Evolutionary conservation across 2,329 filamentous ascomycete species (phyloP), one percentile per base, ranked within the genome.

Genomic region (Xylaria sp.): DNA sequence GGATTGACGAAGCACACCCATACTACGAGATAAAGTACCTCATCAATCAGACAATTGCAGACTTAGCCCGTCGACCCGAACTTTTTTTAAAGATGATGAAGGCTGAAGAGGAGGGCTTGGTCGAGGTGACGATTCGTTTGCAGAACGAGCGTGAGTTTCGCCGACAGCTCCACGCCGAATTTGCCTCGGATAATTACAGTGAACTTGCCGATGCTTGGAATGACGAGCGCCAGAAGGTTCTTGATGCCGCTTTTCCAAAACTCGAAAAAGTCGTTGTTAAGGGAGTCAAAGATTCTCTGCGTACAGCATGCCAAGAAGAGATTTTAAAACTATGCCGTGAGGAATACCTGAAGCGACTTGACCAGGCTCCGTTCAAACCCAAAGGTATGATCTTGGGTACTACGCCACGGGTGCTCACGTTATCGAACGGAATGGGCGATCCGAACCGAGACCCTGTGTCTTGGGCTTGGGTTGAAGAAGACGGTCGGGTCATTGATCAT

Each of bases 1-100:
- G 93, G 77, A 98, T 99, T 74, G 94, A 97, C 75, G 95, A 98
- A 70, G 90, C 96, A 28, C 94, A 98, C 77, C 94, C 94, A 0
- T 98, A 97, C 81, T 98, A 98, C 79, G 96, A 98, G 80, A 93
- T 99, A 84, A 97, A 99, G 81, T 99, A 99, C 76, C 86, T 99
- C 23, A 90, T 94, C 72, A 94, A 96, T 75, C 94, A 98, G 80
- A 92, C 93, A 8, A 92, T 98, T 70, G 84, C 85, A 51, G 92
- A 96, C 73, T 88, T 98, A 68, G 92, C 94, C 2, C 89, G 90
- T 62, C 90, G 92, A 63, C 96, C 96, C 1, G 94, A 98, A 73
- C 85, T 97, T 32, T 99, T 96, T 79, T 84, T 99, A 65, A 95
- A 97, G 82, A 99, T 99, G 96, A 90, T 98, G 80, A 97, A 94